Conservation (phyloP, 2,329 filamentous ascomycete genomes). For the Cadophora malorum region DNA sequence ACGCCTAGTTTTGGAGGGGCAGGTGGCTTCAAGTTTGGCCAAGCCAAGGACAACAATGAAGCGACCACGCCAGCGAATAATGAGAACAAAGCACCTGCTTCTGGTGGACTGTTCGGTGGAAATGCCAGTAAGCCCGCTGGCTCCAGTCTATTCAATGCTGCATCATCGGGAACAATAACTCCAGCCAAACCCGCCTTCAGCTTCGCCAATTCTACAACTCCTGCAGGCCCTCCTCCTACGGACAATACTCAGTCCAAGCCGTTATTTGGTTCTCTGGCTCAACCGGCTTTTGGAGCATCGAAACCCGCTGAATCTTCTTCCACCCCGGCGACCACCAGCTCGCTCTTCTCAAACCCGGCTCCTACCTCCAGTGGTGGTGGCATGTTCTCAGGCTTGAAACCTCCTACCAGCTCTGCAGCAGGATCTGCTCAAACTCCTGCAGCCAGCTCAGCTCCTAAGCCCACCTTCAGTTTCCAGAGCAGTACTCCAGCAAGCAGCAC, state of each 20-base stretch:
- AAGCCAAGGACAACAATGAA: slow-evolving; percentile 23
- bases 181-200: slow-evolving; percentile 37
- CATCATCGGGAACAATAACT: slow-evolving; percentile 41
- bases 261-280: slow-evolving; percentile 32
- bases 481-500: slow-evolving; percentile 26
- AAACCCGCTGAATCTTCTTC: slow-evolving; percentile 25
- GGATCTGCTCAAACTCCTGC: slow-evolving; percentile 21
- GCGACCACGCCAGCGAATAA: slow-evolving; percentile 28
- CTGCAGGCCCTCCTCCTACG: slow-evolving; percentile 44
- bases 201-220: slow-evolving; percentile 42
- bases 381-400: slow-evolving; percentile 31
- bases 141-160: slow-evolving; percentile 35
- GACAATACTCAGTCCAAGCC: slow-evolving; percentile 31
- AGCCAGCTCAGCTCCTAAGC: slow-evolving; percentile 31
- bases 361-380: slow-evolving; percentile 27
- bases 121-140: slow-evolving; percentile 22
- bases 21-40: slow-evolving; percentile 30
- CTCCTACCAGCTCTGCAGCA: slow-evolving; percentile 27
- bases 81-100: slow-evolving; percentile 30
- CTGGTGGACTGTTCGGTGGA: slow-evolving; percentile 25
- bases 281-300: slow-evolving; percentile 29
- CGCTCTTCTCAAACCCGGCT: slow-evolving; percentile 16
- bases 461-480: slow-evolving; percentile 34
- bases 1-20: slow-evolving; percentile 27
- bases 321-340: slow-evolving; percentile 15